These are phyloP conservation scores for Scedosporium boydii DNA, from an alignment of 2,329 filamentous ascomycete genomes.

Conservation along the genomic window DNA sequence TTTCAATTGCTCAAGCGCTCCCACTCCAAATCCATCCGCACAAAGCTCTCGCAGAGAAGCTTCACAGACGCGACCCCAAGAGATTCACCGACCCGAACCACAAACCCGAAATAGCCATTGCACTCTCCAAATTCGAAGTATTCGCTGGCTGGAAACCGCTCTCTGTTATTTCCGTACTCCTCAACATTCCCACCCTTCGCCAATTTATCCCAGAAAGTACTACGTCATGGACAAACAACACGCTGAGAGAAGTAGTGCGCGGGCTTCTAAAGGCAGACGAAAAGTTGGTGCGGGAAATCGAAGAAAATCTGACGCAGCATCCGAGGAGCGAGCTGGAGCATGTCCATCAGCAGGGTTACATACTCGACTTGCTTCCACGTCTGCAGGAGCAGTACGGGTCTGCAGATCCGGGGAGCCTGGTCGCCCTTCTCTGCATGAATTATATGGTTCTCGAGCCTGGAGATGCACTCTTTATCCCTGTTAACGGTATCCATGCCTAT, in stretches of 20 bases:
- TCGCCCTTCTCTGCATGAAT: constrained; percentile 67
- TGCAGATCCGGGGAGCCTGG: constrained; percentile 56
- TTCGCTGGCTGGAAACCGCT: constrained; percentile 68
- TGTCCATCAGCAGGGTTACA: constrained; percentile 38
- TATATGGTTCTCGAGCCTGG: constrained; percentile 56
- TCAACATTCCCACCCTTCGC: constrained; percentile 43
- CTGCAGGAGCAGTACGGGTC: constrained; percentile 55
- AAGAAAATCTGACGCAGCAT: constrained; percentile 39
- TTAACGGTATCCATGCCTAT: constrained; percentile 67
- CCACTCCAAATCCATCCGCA: constrained; percentile 69
- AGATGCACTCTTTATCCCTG: constrained; percentile 60
- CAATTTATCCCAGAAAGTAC: constrained; percentile 38
- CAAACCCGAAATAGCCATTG: constrained; percentile 72
- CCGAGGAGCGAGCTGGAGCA: constrained; percentile 35
- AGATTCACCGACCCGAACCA: constrained; percentile 66
- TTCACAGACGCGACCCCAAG: constrained; percentile 54
- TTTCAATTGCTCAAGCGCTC: constrained; percentile 67
- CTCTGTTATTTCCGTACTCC: constrained; percentile 45
- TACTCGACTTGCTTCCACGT: constrained; percentile 54
- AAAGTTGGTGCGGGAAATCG: constrained; percentile 39
- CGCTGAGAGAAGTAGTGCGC: constrained; percentile 45
- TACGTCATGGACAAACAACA: constrained; percentile 43
- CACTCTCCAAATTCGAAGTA: constrained; percentile 61
- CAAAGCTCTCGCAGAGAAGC: constrained; percentile 52
- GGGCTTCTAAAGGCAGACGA: constrained; percentile 44